Base-by-base conservation (phyloP, 148 eudicot species). In the Simmondsia chinensis region DNA sequence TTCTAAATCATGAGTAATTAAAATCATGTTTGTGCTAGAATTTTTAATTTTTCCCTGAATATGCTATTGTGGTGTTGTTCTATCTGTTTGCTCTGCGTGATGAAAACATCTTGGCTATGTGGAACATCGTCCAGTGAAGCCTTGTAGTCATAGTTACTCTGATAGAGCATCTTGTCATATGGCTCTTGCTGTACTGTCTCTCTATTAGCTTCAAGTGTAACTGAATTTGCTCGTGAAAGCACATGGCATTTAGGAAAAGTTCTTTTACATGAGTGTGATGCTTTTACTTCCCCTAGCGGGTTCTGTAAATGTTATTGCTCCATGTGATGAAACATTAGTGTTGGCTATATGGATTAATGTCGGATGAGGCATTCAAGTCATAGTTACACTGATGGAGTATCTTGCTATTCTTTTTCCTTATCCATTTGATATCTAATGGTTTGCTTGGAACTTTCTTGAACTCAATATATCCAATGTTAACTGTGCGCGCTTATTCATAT, bases 341-440 rank as follows among this genome's bases (percentile, higher is more conserved):
- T 33, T 41, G 48, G 74, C 69, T 52, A 69, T 49, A 12, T 63
- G 74, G 74, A 57, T 53, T 14, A 34, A 33, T 5, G 22, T 69
- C 74, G 69, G 29, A 49, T 69, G 74, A 66, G 46, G 69, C 64
- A 33, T 50, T 39, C 19, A 20, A 18, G 64, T 68, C 73, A 56
- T 69, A 69, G 74, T 63, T 69, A 69, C 69, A 62, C 74, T 69
- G 74, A 69, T 69, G 53, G 65, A 63, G 69, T 65, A 47, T 28
- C 24, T 16, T 15, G 2, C 16, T 52, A 7, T 12, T 35, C 20
- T 49, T 4, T 49, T 4, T 49, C 9, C 31, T 13, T 5, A 21
- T 5, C n/a, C 12, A 34, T 2, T 4, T 34, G 5, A 16, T 14
- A 0, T 23, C 32, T 24, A 1, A 1, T 20, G 52, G 10, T 11